Conservation (phyloP, 768 basidiomycete genomes). For the Harrya chromipes region DNA sequence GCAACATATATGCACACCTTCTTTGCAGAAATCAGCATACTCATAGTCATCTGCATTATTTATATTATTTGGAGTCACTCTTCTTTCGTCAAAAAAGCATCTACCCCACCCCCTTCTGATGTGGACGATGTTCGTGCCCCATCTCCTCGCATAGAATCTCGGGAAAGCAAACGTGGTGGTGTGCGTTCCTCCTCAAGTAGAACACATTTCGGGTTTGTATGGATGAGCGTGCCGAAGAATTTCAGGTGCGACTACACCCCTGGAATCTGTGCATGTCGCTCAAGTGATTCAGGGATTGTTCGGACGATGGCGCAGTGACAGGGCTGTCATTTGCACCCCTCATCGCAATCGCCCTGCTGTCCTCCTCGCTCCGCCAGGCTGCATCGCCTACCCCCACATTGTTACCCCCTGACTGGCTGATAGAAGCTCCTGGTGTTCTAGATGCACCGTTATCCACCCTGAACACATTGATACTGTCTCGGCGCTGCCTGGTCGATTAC, state of each 20-base stretch:
- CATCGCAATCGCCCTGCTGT: conserved; percentile 67
- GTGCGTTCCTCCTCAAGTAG: conserved; percentile 34
- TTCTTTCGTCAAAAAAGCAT: conserved; percentile 34
- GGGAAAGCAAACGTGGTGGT: conserved; percentile 43
- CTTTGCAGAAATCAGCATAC: conserved; percentile 52
- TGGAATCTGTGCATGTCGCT: conserved; percentile 4
- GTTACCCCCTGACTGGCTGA: conserved; percentile 67
- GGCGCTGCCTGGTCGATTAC: conserved; percentile 75
- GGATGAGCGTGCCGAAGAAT: conserved; percentile 91
- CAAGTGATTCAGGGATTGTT: conserved; percentile 54
- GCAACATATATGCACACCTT: conserved; percentile 1
- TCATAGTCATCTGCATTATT: conserved; percentile 51
- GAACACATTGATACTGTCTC: conserved; percentile 59
- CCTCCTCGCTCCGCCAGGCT: conserved; percentile 44
- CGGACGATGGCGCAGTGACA: conserved; percentile 83
- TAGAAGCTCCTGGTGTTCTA: conserved; percentile 68
- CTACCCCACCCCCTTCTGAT: conserved; percentile 14
- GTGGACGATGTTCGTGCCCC: conserved; percentile 22
- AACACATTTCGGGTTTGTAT: conserved; percentile 66
- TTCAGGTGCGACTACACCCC: conserved; percentile 54
- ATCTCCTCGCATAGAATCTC: conserved; percentile 47
- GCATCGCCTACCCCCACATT: conserved; percentile 28
- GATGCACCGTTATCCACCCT: conserved; percentile 42
- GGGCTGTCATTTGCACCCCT: conserved; percentile 83
- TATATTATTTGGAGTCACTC: conserved; percentile 65